Evolutionary conservation across 2,329 filamentous ascomycete genomes (phyloP), one percentile per base, ranked within the genome.

Genomic region (Zymoseptoria passerinii): DNA sequence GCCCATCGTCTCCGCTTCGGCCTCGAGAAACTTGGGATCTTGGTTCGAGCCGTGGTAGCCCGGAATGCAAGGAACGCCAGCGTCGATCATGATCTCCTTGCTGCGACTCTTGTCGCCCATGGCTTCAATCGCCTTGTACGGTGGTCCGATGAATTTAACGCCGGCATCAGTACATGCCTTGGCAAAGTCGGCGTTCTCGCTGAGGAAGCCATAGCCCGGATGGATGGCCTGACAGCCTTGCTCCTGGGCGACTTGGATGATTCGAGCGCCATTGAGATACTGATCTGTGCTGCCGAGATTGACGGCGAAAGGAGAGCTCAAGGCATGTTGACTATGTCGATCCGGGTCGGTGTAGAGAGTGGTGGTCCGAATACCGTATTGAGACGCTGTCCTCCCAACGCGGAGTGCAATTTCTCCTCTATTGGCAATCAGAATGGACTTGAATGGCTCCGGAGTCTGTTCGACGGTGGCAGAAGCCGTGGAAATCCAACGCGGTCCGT

Each of bases 341-440:
- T 99, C 94, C 48, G 92, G 89, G 65, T 95, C 89, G 7, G 94
- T 99, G 75, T 96, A 99, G 59, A 99, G 82, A 0, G 92, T 96
- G 0, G 92, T 96, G 18, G 92, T 95, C 62, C 86, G 85, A 70
- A 99, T 95, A 58, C 94, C 92, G 71, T 96, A 88, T 63, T 88
- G 84, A 54, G 89, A 81, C 35, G 94, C 94, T 20, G 94, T 99
- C 65, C 86, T 84, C 65, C 92, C 88, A 65, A 99, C 94, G 66
- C 94, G 89, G 72, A 99, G 81, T 53, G 94, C 94, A 67, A 99
- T 99, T 76, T 99, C 94, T 67, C 94, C 94, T 67, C 94, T 87
- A 73, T 99, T 99, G 56, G 94, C 94, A 71, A 99, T 97, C 23
- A 99, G 81, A 49, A 97, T 88, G 8, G 91, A 95, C 44, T 68